Base-by-base conservation (phyloP, 192 early-diverging fungal species). In the Coemansia sp. region DNA sequence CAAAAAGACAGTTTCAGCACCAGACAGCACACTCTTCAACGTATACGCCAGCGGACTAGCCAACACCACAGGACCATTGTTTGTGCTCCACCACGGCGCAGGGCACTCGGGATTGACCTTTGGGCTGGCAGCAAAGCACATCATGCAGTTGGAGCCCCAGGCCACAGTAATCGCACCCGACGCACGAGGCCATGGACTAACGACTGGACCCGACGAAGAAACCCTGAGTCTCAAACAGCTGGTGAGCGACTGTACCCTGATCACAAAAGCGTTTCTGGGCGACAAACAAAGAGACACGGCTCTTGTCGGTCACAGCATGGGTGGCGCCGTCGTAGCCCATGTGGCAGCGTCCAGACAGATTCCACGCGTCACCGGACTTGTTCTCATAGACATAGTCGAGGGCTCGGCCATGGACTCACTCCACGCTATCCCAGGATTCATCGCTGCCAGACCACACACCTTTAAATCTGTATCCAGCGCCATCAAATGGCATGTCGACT, bases 271-370 rank as follows among this genome's bases (percentile, higher is more conserved):
- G 2, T 22, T 84, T 25, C 81, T 80, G 39, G 73, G 77, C 2
- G 60, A 78, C 14, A 60, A 78, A 17, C 34, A 8, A 6, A 69
- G 77, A 0, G 81, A 86, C 29, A 62, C 87, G 23, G 64, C 88
- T 18, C 65, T 91, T 6, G 79, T 90, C n/a, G 89, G 89, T 7
- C 89, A 91, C 53, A 91, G 89, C 56, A 85, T 91, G 85, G 89
- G 89, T 33, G 89, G 89, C 3, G 80, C 86, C 1, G 86, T 91
- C 14, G 80, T 85, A 10, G 78, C 82, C 6, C 78, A 89, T 50
- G 82, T 69, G 5, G 85, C 82, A 0, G 72, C 71, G 18, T 72
- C 78, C 22, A 53, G 58, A 33, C 45, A 64, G 55, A 48, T 88
- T 7, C 34, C 55, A 14, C 73, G 76, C 20, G 44, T 89, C 0